phyloP scores from a whole-genome alignment of 345 rosid genomes.

The Linum tenue region DNA sequence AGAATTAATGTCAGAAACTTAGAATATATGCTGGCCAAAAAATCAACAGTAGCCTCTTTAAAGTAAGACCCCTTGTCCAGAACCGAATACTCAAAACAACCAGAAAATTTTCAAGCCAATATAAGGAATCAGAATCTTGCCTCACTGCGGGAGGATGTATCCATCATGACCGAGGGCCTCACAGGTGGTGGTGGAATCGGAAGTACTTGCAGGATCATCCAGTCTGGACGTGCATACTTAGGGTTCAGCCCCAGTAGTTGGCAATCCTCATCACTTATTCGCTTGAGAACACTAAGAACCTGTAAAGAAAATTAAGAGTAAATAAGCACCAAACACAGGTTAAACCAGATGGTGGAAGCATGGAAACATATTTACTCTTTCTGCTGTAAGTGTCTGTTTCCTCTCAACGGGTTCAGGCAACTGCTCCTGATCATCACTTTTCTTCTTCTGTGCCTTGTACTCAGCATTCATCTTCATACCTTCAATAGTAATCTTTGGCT shows the following conservation, averaged over 20 bases:
- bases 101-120: not conserved
- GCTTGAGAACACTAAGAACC: slow-evolving; percentile 89
- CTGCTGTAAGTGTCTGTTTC: slow-evolving; percentile 92
- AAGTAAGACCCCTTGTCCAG: not conserved
- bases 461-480: slow-evolving; percentile 98
- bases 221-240: slow-evolving; percentile 96
- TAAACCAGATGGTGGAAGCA: not conserved
- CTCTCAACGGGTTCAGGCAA: slow-evolving; percentile 94
- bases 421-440: slow-evolving; percentile 76
- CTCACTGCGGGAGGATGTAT: slow-evolving; percentile 87
- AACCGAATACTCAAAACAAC: not conserved
- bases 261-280: slow-evolving; percentile 94
- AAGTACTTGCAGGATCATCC: slow-evolving; percentile 98
- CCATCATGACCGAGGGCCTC: slow-evolving; percentile 98
- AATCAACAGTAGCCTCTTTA: not conserved
- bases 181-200: slow-evolving; percentile 99
- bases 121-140: slow-evolving; percentile 23
- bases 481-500: slow-evolving; percentile 83
- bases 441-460: slow-evolving; percentile 68
- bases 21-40: not conserved
- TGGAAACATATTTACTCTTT: slow-evolving; percentile 41
- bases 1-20: slow-evolving; percentile 3
- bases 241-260: slow-evolving; percentile 78
- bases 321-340: slow-evolving; percentile 9
- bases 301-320: slow-evolving; percentile 11